Evolutionary conservation across 2,329 filamentous ascomycete species (phyloP).

Genomic region (Aspergillus transmontanensis): DNA sequence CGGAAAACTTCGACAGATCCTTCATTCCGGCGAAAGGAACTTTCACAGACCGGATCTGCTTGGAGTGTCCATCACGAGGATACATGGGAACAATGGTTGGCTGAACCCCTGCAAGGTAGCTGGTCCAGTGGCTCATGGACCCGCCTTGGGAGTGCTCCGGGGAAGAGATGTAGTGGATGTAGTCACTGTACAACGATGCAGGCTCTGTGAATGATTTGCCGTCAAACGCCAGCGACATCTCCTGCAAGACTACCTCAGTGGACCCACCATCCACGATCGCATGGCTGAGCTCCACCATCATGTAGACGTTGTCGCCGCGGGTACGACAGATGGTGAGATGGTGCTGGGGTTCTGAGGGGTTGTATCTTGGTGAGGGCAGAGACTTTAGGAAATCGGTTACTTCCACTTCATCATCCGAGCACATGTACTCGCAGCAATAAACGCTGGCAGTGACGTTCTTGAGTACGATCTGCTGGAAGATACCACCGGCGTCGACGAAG

Average conservation of each 20-base stretch:
- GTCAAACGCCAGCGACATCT: slow-evolving; percentile 3
- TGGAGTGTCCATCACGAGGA: background rate
- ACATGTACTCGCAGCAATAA: background rate
- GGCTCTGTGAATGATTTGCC: background rate
- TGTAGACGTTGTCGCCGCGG: background rate
- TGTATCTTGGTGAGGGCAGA: background rate
- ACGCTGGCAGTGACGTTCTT: background rate
- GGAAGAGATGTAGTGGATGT: slow-evolving; percentile 1
- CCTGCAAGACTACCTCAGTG: slow-evolving; percentile 9
- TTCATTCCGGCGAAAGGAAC: background rate
- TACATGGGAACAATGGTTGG: background rate
- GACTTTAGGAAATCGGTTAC: background rate
- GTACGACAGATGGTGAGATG: slow-evolving; percentile 1
- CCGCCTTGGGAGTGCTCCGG: background rate
- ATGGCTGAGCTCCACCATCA: slow-evolving; percentile 6
- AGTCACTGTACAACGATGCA: background rate
- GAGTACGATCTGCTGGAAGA: background rate
- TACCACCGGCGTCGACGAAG: background rate
- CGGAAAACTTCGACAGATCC: background rate
- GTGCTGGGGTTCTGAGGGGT: background rate
- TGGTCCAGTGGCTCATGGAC: background rate
- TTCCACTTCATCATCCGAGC: background rate
- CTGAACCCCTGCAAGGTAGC: background rate
- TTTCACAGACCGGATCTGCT: background rate
- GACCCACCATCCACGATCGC: slow-evolving; percentile 4